Evolutionary conservation across 352 stramenopile species (phyloP).

Genomic region (Detonula confervacea): DNA sequence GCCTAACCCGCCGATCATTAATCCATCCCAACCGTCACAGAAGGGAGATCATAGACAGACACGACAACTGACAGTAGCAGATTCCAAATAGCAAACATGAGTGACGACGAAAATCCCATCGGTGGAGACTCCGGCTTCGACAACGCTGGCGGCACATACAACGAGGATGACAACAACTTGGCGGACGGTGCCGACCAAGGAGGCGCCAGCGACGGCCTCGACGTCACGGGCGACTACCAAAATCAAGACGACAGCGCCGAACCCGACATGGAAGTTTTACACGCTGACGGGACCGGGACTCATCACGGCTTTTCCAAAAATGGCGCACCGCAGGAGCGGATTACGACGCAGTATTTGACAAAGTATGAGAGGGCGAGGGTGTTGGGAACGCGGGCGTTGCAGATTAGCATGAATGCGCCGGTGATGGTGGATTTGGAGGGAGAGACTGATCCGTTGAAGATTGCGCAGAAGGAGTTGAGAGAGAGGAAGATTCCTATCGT

Average conservation of each 20-base stretch:
- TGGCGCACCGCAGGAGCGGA: conserved; percentile 76
- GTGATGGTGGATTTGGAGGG: conserved; percentile 92
- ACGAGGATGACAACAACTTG: conserved; percentile 59
- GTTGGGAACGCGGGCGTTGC: conserved; percentile 96
- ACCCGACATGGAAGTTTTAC: conserved; percentile 32
- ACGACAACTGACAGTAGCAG: not conserved
- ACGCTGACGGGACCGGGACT: conserved; percentile 19
- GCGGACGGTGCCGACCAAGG: conserved; percentile 34
- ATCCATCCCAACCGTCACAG: not conserved
- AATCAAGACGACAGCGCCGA: conserved; percentile 37
- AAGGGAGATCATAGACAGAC: too few species aligned
- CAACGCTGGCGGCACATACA: conserved; percentile 75
- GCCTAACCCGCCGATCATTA: too few species aligned
- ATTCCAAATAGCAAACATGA: conserved; percentile 68
- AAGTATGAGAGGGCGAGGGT: conserved; percentile 99
- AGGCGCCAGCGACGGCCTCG: conserved; percentile 51
- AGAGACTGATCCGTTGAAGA: conserved; percentile 99
- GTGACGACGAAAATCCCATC: conserved; percentile 82
- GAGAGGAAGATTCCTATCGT: conserved; percentile 99
- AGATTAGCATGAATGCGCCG: conserved; percentile 94
- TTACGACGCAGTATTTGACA: conserved; percentile 99
- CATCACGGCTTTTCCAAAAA: conserved; percentile 42
- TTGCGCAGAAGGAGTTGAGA: conserved; percentile 99
- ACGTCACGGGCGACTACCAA: conserved; percentile 73
- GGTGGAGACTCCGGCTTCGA: conserved; percentile 71